Evolutionary conservation across 805 yeast genomes (phyloP).

Genomic region (Candida chauliodis): DNA sequence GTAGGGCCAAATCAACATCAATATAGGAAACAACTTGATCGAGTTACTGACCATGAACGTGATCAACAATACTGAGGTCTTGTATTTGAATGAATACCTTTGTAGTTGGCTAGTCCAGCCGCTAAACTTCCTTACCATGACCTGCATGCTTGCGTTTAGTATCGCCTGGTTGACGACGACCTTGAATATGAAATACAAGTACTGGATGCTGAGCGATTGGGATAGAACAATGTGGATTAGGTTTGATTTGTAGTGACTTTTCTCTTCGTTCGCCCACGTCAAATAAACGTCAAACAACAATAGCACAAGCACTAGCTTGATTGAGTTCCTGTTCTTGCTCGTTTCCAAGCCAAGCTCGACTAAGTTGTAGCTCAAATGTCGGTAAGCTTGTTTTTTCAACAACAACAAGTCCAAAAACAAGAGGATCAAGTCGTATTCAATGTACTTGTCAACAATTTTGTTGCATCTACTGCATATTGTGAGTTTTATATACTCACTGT

Average conservation of each 20-base stretch:
- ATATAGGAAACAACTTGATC: slow-evolving; percentile 80
- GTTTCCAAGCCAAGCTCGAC: slow-evolving; percentile 23
- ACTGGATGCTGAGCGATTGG: slow-evolving; percentile 47
- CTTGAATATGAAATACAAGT: slow-evolving; percentile 50
- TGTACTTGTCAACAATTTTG: slow-evolving; percentile 80
- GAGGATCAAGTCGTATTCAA: slow-evolving; percentile 83
- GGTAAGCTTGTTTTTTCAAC: slow-evolving; percentile 80
- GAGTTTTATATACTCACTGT: slow-evolving; percentile 73
- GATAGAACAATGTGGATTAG: slow-evolving; percentile 21
- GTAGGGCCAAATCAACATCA: slow-evolving; percentile 96
- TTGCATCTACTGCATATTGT: slow-evolving; percentile 74
- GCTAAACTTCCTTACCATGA: slow-evolving; percentile 21
- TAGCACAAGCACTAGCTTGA: slow-evolving; percentile 55
- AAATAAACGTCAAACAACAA: slow-evolving; percentile 84
- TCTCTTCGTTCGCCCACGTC: slow-evolving; percentile 89
- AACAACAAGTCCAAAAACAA: slow-evolving; percentile 79
- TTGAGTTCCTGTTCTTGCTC: slow-evolving; percentile 11
- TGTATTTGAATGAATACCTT: slow-evolving; percentile 28
- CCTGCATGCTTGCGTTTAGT: slow-evolving; percentile 36
- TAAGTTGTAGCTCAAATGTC: slow-evolving; percentile 80
- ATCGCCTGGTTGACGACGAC: slow-evolving; percentile 46
- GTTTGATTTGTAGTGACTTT: slow-evolving; percentile 33
- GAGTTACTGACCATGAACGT: slow-evolving; percentile 75
- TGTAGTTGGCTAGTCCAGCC: slow-evolving; percentile 14
- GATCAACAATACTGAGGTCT: slow-evolving; percentile 50